Evolutionary conservation across 2,329 filamentous ascomycete genomes (phyloP), one percentile per base, ranked within the genome.

Genomic region (Beauveria asiatica): DNA sequence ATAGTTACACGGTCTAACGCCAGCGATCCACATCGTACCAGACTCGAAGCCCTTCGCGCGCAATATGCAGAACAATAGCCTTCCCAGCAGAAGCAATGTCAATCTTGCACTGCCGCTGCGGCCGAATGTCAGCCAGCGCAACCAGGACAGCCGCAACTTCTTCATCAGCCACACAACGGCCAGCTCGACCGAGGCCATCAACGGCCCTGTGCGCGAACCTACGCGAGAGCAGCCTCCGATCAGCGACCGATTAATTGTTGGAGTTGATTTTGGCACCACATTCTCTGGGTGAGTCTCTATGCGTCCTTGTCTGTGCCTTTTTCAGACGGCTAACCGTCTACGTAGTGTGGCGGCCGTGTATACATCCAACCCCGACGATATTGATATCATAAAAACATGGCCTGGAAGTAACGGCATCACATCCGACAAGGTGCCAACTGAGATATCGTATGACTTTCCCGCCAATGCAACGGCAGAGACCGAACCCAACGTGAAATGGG

Each of bases 321-420:
- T 57, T 27, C 41, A 17, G 44, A 30, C 39, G 49, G n/a, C 48
- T 57, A 56, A 59, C 33, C n/a, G 37, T 33, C 27, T 50, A 17
- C 23, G 16, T 44, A 75, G 73, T 23, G 87, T 90, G 61, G 87
- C 88, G 7, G 85, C 86, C 33, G 86, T 89, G 4, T 90, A 90
- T 67, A 88, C 86, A 16, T 87, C 84, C 4, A 89, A 85, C 1
- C 88, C 89, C 13, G 88, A 92, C 70, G 89, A 92, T 70, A 79
- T 92, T 61, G 88, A 92, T 70, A 90, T 92, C 67, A 91, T 92
- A 76, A 92, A 91, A 76, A 87, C 83, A 16, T 93, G 89, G 89
- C 89, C 89, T 0, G 89, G 89, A 27, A 88, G 88, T 30, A 92
- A 92, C 69, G 88, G 88, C 67, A 90, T 92, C 74, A 92, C 89